Evolutionary conservation across 495 filamentous ascomycete genomes (phyloP), one percentile per base, ranked within the genome.

Genomic region (Aspergillus campestris): DNA sequence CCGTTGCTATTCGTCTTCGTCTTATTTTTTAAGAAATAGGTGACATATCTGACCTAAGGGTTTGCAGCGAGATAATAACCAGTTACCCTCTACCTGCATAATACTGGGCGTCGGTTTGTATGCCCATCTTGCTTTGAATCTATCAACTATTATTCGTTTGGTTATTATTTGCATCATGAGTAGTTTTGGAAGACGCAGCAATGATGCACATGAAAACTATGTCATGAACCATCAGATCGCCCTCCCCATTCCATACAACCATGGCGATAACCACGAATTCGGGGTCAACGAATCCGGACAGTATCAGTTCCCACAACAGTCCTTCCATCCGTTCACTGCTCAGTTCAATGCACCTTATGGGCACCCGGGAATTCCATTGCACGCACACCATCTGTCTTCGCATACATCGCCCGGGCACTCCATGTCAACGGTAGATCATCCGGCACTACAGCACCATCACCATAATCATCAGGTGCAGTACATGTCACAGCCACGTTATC

Each of bases 191-290:
- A 67, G 61, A 41, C 65, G 65, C 42, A 50, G 44, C 31, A 58
- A 57, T 48, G 67, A 69, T 32, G 56, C 56, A 14, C 59, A 57
- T 29, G 67, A 67, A 31, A 52, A 48, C 34, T 71, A 69, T 53
- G 52, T 65, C 38, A 58, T 71, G 49, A 66, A 62, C 29, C 65
- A 62, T 12, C 64, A 64, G 36, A 51, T 66, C 43, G 50, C 62
- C n/a, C 47, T 62, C 7, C 59, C 64, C 28, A 47, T 59, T 29
- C 55, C 56, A 12, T 66, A 67, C 43, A 59, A 49, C 27, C 67
- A 69, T 41, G 50, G 48, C 37, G 58, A 67, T 28, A 44, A 45
- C 28, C 59, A 65, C 49, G 65, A 69, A 2, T 67, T 65, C 37
- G 51, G 46, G 15, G 37, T 61, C 29, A 56, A 56, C 24, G 64